Base-by-base conservation (phyloP, 208 protist species). In the Phytomonas francai region DNA sequence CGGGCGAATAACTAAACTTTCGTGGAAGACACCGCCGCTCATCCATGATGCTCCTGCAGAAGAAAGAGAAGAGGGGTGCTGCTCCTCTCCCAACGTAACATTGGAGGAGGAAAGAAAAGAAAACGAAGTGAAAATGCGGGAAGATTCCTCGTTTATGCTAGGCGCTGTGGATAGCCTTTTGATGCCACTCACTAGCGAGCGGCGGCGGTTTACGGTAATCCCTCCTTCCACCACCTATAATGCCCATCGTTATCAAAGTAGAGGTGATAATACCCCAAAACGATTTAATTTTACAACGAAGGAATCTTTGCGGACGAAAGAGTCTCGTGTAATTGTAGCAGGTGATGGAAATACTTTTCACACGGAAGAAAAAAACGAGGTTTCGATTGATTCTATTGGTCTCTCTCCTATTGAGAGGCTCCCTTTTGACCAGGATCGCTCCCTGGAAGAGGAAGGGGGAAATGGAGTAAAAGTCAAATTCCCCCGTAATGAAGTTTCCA, bases 1-100 rank as follows among this genome's bases (percentile, higher is more conserved):
- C 4, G 39, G 0, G 19, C 39, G 1, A 16, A 1, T 2, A 11
- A 45, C 9, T 16, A 14, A 45, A 45, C 9, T n/a, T n/a, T n/a
- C n/a, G n/a, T n/a, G n/a, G n/a, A n/a, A n/a, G 65, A 8, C n/a
- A 33, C 12, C 68, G 60, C 27, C 42, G 59, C 30, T 14, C 34
- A 49, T 59, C 30, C 58, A 49, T 0, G 27, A 49, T 4, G 1
- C 33, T n/a, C n/a, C n/a, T n/a, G n/a, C n/a, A n/a, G n/a, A n/a
- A n/a, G n/a, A n/a, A n/a, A n/a, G n/a, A n/a, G n/a, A n/a, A n/a
- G n/a, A n/a, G n/a, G n/a, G n/a, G n/a, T 56, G 16, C 19, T 56
- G 45, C 19, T 19, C 14, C 45, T 19, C 14, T 63, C 59, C 45
- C 45, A 63, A 27, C 30, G 16, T 16, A 28, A 63, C 22, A 36